Evolutionary conservation across 495 filamentous ascomycete species (phyloP).

Genomic region (Neurospora sp.): DNA sequence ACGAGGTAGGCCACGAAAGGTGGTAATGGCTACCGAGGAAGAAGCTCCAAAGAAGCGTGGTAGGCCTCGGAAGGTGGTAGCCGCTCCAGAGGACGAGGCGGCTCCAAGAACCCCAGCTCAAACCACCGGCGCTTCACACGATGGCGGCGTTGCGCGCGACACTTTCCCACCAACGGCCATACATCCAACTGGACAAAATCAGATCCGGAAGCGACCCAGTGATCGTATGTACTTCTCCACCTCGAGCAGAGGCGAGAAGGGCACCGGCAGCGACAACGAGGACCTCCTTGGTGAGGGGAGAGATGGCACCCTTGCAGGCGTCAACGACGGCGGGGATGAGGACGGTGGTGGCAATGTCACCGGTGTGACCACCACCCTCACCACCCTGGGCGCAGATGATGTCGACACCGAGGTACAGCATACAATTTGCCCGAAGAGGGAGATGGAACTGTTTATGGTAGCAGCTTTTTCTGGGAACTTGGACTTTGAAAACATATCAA

Average conservation of each 20-base stretch:
- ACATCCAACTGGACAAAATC: background rate
- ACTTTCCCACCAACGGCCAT: background rate
- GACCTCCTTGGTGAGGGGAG: slow-evolving; percentile 80
- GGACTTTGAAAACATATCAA: background rate
- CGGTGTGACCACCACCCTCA: slow-evolving; percentile 76
- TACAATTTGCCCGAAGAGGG: background rate
- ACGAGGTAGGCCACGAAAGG: background rate
- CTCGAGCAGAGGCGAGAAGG: slow-evolving; percentile 48
- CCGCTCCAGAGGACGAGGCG: background rate
- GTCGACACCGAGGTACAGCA: slow-evolving; percentile 61
- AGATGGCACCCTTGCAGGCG: slow-evolving; percentile 69
- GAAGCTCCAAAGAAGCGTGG: background rate
- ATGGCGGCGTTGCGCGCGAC: background rate
- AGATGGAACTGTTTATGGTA: background rate
- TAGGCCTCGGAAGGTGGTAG: background rate
- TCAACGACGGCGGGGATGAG: slow-evolving; percentile 78
- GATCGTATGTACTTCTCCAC: background rate
- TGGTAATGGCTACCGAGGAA: background rate
- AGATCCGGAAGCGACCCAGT: background rate
- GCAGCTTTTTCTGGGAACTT: background rate
- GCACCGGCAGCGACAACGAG: slow-evolving; percentile 89
- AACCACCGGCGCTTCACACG: background rate
- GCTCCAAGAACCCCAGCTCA: background rate
- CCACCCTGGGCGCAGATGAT: slow-evolving; percentile 81
- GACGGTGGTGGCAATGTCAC: slow-evolving; percentile 61